Evolutionary conservation across 768 basidiomycete genomes (phyloP), one percentile per base, ranked within the genome.

Genomic region (Jaapia argillacea): DNA sequence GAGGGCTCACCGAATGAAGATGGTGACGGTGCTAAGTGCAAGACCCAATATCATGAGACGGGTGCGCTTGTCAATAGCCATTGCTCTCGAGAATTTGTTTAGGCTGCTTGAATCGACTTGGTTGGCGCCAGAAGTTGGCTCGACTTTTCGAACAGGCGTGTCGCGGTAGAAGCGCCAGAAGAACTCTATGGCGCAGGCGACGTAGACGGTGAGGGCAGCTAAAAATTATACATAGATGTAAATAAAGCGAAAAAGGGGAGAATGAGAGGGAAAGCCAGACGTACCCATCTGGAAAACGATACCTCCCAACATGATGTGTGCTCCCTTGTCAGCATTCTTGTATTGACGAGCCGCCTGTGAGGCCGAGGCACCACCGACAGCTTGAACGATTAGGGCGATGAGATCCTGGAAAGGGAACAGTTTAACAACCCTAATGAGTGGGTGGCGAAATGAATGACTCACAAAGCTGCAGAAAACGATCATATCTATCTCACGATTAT

Each of bases 181-280:
- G 51, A 72, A 77, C 49, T 79, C 77, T 14, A 50, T 38, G 0
- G 66, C 69, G 5, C 64, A 65, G 16, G 58, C 23, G 1, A 66
- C 57, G 45, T 68, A 79, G 5, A 70, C 35, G 1, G 61, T 48
- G 40, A 77, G 68, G 28, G 65, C 63, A 6, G 59, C 74, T 75
- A 46, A 3, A 25, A 20, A 2, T 6, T 14, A 20, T 36, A 41
- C 40, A 25, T 26, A 39, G 31, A 24, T 42, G 4, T 18, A 14
- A 33, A 28, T 25, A 42, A 18, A 6, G 18, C 20, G 3, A 22
- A 5, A 13, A 23, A 25, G 4, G 40, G 27, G 23, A 49, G 42
- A 22, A 5, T 22, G 5, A 20, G 24, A 12, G 3, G n/a, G 5
- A 37, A 40, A n/a, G 1, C 14, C 13, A 21, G 5, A 48, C 67